Conservation (phyloP, 495 filamentous ascomycete species). For the Hyaloscypha variabilis region DNA sequence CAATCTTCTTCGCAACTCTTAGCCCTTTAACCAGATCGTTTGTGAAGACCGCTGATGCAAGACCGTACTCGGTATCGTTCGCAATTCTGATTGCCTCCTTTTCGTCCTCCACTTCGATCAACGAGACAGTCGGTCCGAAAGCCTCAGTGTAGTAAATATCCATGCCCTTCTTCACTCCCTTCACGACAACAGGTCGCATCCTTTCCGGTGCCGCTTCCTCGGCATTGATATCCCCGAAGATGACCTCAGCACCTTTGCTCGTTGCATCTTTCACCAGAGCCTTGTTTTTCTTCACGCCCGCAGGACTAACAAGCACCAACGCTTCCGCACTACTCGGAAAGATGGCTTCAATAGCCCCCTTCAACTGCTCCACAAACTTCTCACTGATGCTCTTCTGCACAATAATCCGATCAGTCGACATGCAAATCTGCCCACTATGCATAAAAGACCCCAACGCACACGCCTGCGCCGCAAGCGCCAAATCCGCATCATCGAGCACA, state of each 20-base stretch:
- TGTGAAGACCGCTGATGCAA: conserved; percentile 84
- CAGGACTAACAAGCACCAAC: conserved; percentile 60
- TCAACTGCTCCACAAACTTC: conserved; percentile 64
- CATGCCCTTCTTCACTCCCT: conserved; percentile 71
- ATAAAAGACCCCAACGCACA: conserved; percentile 54
- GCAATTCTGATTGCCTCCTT: conserved; percentile 75
- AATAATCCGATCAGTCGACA: conserved; percentile 86
- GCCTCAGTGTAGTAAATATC: conserved; percentile 79
- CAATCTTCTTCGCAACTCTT: conserved; percentile 69
- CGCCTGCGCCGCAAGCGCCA: conserved; percentile 53
- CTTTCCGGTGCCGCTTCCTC: conserved; percentile 35
- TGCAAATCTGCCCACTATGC: conserved; percentile 79
- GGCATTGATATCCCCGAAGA: conserved; percentile 33
- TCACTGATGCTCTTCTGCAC: conserved; percentile 67
- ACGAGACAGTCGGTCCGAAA: conserved; percentile 73
- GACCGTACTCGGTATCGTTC: conserved; percentile 79
- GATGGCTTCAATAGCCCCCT: conserved; percentile 48
- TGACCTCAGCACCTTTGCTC: conserved; percentile 64
- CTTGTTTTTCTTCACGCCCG: conserved; percentile 66
- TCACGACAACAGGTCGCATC: conserved; percentile 67
- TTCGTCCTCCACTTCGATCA: conserved; percentile 57
- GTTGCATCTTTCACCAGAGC: conserved; percentile 66
- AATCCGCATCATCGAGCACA: conserved; percentile 64
- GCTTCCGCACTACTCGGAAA: conserved; percentile 46
- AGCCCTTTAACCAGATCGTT: conserved; percentile 73